Conservation (phyloP, 192 early-diverging fungal genomes). For the Thoreauomyces humboldtii region DNA sequence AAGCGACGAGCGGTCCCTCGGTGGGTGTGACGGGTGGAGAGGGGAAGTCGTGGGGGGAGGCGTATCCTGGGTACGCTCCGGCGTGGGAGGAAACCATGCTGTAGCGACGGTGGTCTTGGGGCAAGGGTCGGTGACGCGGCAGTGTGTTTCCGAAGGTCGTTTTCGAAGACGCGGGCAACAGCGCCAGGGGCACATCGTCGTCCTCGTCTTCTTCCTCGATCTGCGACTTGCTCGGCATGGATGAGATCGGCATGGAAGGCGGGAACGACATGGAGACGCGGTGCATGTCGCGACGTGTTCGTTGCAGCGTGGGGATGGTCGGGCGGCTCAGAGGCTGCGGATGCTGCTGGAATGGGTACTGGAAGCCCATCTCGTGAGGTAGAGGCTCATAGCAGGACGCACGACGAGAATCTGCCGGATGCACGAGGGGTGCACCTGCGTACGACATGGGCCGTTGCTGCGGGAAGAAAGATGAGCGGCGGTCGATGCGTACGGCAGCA, state of each 20-base stretch:
- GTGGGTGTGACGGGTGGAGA: background rate
- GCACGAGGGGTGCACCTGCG: no score
- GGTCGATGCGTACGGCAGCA: no score
- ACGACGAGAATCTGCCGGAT: no score
- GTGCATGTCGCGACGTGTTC: background rate
- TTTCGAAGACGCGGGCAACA: background rate
- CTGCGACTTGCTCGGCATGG: background rate
- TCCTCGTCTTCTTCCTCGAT: constrained; percentile 1
- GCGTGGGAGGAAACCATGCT: background rate
- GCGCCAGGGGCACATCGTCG: background rate
- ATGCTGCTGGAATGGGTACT: background rate
- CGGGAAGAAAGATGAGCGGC: no score
- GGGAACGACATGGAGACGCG: background rate
- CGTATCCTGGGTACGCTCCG: background rate
- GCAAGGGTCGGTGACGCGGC: background rate
- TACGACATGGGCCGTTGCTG: no score
- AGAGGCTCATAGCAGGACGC: no score
- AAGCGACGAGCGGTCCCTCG: background rate
- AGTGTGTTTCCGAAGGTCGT: background rate
- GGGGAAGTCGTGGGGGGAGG: background rate
- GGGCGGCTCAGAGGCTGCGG: background rate
- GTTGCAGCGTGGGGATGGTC: background rate
- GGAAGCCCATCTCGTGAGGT: background rate
- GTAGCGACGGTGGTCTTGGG: background rate
- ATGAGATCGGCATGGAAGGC: background rate